These are phyloP conservation scores for Vitis amurensis DNA, from an alignment of 164 flowering plant genomes.

Conservation along the genomic window DNA sequence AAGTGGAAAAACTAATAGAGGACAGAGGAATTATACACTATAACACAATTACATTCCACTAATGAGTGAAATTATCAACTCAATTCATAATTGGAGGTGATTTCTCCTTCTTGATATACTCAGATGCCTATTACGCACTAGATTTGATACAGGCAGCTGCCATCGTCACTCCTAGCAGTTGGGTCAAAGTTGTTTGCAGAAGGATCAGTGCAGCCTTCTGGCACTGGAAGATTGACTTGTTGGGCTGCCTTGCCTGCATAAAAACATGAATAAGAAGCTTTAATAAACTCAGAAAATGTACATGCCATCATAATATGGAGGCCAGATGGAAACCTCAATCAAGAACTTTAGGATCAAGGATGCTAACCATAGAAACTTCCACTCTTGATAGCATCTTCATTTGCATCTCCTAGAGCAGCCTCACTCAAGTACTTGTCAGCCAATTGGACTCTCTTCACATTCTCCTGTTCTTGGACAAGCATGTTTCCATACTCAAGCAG, in stretches of 20 bases:
- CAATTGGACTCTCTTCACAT: constrained; percentile 58
- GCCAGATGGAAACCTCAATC: constrained; percentile 11
- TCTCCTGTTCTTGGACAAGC: constrained; percentile 56
- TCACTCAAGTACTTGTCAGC: constrained; percentile 45
- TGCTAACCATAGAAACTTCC: constrained; percentile 40
- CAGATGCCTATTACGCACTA: not conserved
- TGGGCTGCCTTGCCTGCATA: constrained; percentile 61
- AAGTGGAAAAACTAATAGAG: too few relatives aligned
- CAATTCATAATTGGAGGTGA: not conserved
- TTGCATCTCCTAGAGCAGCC: constrained; percentile 59
- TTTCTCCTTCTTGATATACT: not conserved
- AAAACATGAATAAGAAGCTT: not conserved
- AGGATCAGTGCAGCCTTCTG: constrained; percentile 49
- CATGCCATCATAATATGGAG: not conserved
- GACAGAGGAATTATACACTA: not conserved
- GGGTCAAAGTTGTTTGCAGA: constrained; percentile 34
- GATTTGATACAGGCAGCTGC: constrained; percentile 24
- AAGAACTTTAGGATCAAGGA: constrained; percentile 12
- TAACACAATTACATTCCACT: not conserved
- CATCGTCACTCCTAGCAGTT: constrained; percentile 45
- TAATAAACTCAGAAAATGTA: not conserved
- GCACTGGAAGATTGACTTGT: constrained; percentile 48
- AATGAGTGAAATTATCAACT: not conserved
- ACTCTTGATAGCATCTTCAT: constrained; percentile 37
- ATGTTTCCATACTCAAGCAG: constrained; percentile 46